Evolutionary conservation across 1,284 basidiomycete genomes (phyloP).

Genomic region (Tilletia walkeri): DNA sequence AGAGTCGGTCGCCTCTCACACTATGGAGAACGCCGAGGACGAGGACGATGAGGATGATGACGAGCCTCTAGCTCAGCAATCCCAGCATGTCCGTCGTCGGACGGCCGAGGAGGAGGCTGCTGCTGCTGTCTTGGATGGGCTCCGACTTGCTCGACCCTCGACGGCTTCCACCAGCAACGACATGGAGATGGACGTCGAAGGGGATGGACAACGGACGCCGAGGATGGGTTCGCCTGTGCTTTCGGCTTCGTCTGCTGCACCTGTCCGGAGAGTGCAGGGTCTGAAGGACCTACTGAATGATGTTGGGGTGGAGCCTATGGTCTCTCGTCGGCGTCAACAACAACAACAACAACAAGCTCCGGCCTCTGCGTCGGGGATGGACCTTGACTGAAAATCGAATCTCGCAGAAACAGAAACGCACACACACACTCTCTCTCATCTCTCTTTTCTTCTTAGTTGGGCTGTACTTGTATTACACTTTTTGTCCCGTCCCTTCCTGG

Average conservation of each 20-base stretch:
- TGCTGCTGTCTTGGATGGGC: neutral
- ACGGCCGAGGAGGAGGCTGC: conserved; percentile 11
- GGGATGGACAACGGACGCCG: neutral
- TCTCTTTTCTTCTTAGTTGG: too few species aligned
- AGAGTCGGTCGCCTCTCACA: neutral
- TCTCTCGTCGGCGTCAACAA: neutral
- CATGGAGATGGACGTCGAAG: neutral
- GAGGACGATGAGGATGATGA: conserved; percentile 11
- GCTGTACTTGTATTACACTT: too few species aligned
- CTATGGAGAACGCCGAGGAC: neutral
- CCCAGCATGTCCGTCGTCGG: neutral
- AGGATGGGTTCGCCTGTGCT: neutral
- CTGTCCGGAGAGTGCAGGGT: neutral
- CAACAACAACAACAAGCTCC: too few species aligned
- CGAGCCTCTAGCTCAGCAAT: neutral
- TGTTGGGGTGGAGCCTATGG: conserved; percentile 2
- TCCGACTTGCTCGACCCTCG: conserved; percentile 10
- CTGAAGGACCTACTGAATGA: conserved; percentile 10
- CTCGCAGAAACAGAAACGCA: too few species aligned
- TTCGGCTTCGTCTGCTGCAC: neutral
- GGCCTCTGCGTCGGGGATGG: conserved; percentile 1
- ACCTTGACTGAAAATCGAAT: neutral
- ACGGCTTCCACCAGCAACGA: neutral
- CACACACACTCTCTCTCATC: too few species aligned
- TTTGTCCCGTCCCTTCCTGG: too few species aligned